These are phyloP conservation scores for Cylindrodendrum hubeiense DNA, from an alignment of 2,329 filamentous ascomycete species.

Conservation along the genomic window DNA sequence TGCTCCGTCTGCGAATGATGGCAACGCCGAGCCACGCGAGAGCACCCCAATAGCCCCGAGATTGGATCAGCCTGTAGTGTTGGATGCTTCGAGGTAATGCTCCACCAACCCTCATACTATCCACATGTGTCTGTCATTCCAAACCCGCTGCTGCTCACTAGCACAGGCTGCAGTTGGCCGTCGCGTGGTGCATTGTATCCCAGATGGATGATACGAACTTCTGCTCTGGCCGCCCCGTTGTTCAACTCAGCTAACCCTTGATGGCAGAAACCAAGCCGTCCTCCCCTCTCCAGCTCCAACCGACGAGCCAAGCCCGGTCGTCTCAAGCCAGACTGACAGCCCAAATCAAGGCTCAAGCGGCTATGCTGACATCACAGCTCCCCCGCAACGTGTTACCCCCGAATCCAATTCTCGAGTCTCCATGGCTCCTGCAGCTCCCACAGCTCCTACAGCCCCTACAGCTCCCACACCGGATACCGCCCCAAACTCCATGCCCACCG, in stretches of 20 bases:
- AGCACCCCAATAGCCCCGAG: constrained; percentile 17
- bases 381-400: constrained; percentile 16
- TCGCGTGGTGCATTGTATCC: neutral
- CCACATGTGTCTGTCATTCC: neutral
- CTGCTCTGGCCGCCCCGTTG: neutral
- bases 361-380: constrained; percentile 22
- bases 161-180: neutral
- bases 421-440: no score
- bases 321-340: constrained; percentile 51
- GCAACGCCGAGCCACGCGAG: constrained; percentile 25
- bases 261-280: constrained; percentile 47
- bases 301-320: constrained; percentile 67
- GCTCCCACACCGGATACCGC: neutral
- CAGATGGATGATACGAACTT: constrained; percentile 2
- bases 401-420: constrained; percentile 27
- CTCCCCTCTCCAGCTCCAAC: constrained; percentile 74
- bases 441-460: no score
- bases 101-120: neutral
- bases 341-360: constrained; percentile 41
- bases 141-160: neutral
- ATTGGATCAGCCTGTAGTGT: constrained; percentile 23
- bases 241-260: constrained; percentile 30
- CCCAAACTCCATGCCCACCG: neutral
- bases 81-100: constrained; percentile 13
- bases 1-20: constrained; percentile 26